A percentile compares a stretch with the other conserved stretches of the same genome.
Conservation (phyloP, 257 asterid species). For the Ballota nigra region DNA sequence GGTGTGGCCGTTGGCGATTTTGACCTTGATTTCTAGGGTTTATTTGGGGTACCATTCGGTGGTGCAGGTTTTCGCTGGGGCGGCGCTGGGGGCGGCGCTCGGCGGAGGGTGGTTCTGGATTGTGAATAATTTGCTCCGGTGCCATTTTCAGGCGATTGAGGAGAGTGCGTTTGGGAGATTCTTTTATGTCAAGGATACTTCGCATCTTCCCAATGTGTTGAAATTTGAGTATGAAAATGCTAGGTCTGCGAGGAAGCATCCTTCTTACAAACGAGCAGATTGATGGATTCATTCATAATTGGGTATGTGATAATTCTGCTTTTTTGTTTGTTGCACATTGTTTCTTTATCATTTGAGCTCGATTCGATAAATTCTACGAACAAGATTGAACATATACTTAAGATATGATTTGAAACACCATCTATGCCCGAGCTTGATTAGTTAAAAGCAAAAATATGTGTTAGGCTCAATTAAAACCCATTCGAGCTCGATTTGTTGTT, state of each 20-base stretch:
- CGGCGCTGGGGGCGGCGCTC: conserved; percentile 59
- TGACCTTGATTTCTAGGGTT: conserved; percentile 81
- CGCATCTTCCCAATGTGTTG: conserved; percentile 77
- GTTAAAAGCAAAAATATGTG: no score
- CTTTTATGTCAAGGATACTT: conserved; percentile 74
- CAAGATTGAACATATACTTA: neutral
- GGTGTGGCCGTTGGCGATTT: conserved; percentile 80
- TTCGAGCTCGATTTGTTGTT: no score
- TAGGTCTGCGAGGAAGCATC: conserved; percentile 69
- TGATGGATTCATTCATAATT: conserved; percentile 26
- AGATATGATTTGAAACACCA: neutral
- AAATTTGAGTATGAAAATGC: conserved; percentile 85
- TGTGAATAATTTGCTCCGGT: conserved; percentile 54
- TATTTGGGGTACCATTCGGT: conserved; percentile 84
- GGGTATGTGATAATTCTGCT: conserved; percentile 13
- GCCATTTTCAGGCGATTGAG: conserved; percentile 67
- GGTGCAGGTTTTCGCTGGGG: conserved; percentile 92
- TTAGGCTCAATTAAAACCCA: no score
- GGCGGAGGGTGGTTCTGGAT: conserved; percentile 91
- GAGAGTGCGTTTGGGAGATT: conserved; percentile 62
- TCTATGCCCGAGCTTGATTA: neutral
- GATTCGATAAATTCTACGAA: neutral
- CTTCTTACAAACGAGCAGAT: conserved; percentile 54
- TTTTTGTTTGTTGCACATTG: neutral
- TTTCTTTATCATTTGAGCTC: neutral